Conservation (phyloP, 2,329 filamentous ascomycete genomes). For the Fusarium austroafricanum region DNA sequence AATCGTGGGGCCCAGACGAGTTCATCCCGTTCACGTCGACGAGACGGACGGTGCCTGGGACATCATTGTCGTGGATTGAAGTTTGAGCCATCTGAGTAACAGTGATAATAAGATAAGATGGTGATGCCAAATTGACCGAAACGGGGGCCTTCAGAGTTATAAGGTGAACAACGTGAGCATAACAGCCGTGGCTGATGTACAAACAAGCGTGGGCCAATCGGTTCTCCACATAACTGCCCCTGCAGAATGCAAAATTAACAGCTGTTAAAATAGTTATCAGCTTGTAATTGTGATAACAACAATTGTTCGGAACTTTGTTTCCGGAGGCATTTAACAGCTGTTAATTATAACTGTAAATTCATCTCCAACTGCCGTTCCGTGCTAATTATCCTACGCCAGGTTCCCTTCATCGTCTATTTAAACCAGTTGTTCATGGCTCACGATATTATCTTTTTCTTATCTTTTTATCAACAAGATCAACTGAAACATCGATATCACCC, state of each 20-base stretch:
- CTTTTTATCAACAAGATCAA: too few relatives aligned
- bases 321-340: background rate
- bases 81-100: background rate
- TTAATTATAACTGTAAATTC: background rate
- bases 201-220: too few relatives aligned
- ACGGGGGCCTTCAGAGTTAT: background rate
- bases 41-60: conserved; percentile 4
- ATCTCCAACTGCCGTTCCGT: too few relatives aligned
- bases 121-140: too few relatives aligned
- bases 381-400: too few relatives aligned
- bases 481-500: background rate
- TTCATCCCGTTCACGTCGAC: conserved; percentile 8
- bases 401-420: too few relatives aligned
- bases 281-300: background rate
- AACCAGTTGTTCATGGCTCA: too few relatives aligned
- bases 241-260: background rate
- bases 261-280: background rate
- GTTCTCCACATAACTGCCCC: too few relatives aligned
- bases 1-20: background rate
- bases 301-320: too few relatives aligned
- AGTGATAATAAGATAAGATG: too few relatives aligned
- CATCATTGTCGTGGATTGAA: background rate
- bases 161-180: background rate
- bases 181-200: too few relatives aligned
- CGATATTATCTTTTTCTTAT: too few relatives aligned